phyloP scores from a whole-genome alignment of 257 asterid species.

The Haberlea rhodopensis region DNA sequence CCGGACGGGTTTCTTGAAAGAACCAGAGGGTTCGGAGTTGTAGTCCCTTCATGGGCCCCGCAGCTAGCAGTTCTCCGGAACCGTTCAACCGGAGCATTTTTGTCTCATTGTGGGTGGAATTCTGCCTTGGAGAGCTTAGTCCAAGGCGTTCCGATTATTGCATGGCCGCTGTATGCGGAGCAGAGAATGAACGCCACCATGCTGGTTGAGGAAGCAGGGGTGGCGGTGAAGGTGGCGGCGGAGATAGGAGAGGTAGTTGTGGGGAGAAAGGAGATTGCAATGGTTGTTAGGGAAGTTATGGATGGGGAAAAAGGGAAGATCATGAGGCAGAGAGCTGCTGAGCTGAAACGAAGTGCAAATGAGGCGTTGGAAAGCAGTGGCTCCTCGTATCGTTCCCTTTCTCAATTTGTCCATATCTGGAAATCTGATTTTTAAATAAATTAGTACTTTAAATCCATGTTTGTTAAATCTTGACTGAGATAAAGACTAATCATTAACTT shows the following conservation, averaged over 20 bases:
- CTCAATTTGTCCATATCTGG: constrained; percentile 10
- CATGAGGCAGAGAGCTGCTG: constrained; percentile 24
- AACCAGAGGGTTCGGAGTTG: constrained; percentile 29
- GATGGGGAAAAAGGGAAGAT: constrained; percentile 35
- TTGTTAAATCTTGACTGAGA: too few relatives aligned
- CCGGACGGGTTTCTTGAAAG: constrained; percentile 34
- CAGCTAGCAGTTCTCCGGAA: constrained; percentile 40
- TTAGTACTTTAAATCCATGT: too few relatives aligned
- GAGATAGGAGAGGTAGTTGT: constrained; percentile 17
- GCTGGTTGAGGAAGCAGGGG: constrained; percentile 40
- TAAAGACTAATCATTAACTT: too few relatives aligned
- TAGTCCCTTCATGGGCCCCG: constrained; percentile 44
- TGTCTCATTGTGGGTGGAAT: constrained; percentile 59
- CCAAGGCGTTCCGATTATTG: constrained; percentile 47
- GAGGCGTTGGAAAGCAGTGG: constrained; percentile 33
- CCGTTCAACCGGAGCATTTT: constrained; percentile 33
- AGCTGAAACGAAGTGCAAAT: constrained; percentile 34
- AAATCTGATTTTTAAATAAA: background rate
- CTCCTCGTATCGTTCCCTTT: constrained; percentile 24
- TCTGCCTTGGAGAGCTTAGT: constrained; percentile 41
- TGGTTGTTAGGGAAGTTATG: constrained; percentile 38
- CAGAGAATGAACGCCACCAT: constrained; percentile 46
- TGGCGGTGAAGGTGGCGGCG: constrained; percentile 32
- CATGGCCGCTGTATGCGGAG: constrained; percentile 56
- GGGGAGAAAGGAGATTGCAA: constrained; percentile 32